These are phyloP conservation scores for Phytophthora pseudosyringae DNA, from an alignment of 352 stramenopile genomes.

Conservation along the genomic window DNA sequence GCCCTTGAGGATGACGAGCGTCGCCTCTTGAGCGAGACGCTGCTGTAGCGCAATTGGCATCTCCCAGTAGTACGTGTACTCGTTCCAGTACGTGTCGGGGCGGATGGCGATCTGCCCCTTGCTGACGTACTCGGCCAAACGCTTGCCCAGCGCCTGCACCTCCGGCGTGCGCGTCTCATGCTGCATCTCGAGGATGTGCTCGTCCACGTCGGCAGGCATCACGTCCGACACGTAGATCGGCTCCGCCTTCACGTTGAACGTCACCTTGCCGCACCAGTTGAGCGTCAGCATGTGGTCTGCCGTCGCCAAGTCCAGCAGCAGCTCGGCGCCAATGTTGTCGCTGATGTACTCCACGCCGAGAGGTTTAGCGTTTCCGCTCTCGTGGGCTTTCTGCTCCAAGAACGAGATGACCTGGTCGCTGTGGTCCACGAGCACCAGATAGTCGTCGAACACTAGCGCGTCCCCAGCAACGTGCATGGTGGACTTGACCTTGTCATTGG, in stretches of 20 bases:
- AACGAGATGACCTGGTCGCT: conserved; percentile 51
- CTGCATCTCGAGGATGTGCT: conserved; percentile 67
- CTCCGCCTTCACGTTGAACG: conserved; percentile 73
- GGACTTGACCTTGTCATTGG: conserved; percentile 69
- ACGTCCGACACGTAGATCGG: conserved; percentile 85
- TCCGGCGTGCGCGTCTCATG: conserved; percentile 31
- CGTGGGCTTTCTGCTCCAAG: conserved; percentile 32
- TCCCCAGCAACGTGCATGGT: conserved; percentile 56
- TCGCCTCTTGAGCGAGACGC: conserved; percentile 40
- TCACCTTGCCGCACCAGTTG: conserved; percentile 56
- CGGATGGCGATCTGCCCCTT: conserved; percentile 32
- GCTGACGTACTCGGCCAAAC: conserved; percentile 45
- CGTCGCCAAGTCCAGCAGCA: conserved; percentile 69
- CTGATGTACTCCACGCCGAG: conserved; percentile 64
- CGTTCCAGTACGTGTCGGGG: conserved; percentile 68
- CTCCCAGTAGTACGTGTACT: conserved; percentile 79
- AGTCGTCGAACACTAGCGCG: conserved; percentile 60
- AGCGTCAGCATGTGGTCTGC: conserved; percentile 63
- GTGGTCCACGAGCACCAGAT: conserved; percentile 64
- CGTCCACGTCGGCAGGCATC: conserved; percentile 55
- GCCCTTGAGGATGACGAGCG: conserved; percentile 96
- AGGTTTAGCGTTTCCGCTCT: conserved; percentile 1
- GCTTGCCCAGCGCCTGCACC: conserved; percentile 53
- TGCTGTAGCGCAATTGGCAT: conserved; percentile 47
- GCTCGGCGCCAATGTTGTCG: conserved; percentile 73